A percentile compares a stretch with the other conserved stretches of the same genome.
Conservation (phyloP, 495 filamentous ascomycete species). For the Hypomontagnella monticulosa region DNA sequence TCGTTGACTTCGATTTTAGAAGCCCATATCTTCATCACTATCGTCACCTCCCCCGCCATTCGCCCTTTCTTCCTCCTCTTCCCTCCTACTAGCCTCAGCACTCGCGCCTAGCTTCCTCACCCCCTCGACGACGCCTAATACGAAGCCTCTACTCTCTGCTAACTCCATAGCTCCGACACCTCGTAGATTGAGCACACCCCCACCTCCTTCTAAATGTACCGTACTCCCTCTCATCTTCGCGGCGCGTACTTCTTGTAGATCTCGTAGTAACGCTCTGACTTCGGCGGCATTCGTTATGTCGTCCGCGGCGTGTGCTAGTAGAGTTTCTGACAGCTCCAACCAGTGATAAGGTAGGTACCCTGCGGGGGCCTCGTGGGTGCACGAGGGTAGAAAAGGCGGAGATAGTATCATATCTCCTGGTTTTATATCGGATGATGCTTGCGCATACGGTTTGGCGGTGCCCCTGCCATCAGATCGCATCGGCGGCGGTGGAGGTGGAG, state of each 20-base stretch:
- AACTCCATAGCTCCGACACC: constrained; percentile 93
- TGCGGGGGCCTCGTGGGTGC: constrained; percentile 66
- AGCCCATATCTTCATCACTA: constrained; percentile 61
- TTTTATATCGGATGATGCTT: constrained; percentile 34
- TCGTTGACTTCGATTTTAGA: constrained; percentile 34
- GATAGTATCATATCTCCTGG: constrained; percentile 46
- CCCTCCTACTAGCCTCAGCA: constrained; percentile 63
- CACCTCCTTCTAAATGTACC: constrained; percentile 73
- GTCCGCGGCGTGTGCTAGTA: constrained; percentile 85
- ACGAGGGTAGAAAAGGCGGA: constrained; percentile 70
- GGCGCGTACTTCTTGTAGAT: constrained; percentile 86
- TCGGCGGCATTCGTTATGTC: constrained; percentile 81
- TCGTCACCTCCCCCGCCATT: constrained; percentile 51
- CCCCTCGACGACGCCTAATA: constrained; percentile 85
- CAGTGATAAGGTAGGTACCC: constrained; percentile 90
- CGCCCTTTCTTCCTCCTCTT: constrained; percentile 61
- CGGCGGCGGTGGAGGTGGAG: constrained; percentile 73
- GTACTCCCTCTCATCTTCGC: constrained; percentile 86
- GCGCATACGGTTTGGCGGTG: constrained; percentile 40
- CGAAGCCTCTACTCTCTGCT: constrained; percentile 84
- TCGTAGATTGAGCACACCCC: constrained; percentile 76
- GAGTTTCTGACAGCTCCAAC: constrained; percentile 85
- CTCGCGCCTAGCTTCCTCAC: constrained; percentile 73
- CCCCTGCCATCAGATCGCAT: constrained; percentile 56
- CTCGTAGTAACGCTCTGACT: constrained; percentile 78